A percentile compares a stretch with the other conserved stretches of the same genome.
Conservation (phyloP, 306 rosid genomes). For the Acacia confusa region DNA sequence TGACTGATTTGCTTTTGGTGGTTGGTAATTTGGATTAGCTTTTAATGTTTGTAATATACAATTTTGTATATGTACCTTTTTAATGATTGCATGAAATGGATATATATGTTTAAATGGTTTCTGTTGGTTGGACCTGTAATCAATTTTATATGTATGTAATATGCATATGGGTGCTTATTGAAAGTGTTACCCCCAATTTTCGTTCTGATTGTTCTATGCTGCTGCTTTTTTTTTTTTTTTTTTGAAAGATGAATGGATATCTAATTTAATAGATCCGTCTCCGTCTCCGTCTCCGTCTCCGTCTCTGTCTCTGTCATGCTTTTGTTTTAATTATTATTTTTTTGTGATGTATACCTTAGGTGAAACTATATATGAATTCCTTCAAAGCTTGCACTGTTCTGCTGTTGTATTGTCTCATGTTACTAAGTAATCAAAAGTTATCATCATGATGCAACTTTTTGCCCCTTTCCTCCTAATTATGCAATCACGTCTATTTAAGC, state of each 20-base stretch:
- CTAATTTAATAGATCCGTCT: neutral
- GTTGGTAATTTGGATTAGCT: too few species aligned
- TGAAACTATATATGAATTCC: slow-evolving; percentile 26
- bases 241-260: neutral
- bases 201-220: neutral
- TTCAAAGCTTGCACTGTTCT: slow-evolving; percentile 8
- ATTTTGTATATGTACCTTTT: too few species aligned
- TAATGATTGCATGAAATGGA: too few species aligned
- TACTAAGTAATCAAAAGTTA: neutral
- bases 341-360: neutral
- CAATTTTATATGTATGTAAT: too few species aligned
- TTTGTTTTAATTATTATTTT: too few species aligned
- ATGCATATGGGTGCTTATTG: too few species aligned
- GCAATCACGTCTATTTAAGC: slow-evolving; percentile 25
- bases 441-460: slow-evolving; percentile 4
- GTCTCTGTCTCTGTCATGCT: neutral
- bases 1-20: too few species aligned
- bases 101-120: too few species aligned
- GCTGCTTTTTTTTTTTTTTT: neutral
- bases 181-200: too few species aligned
- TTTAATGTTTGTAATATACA: too few species aligned
- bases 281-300: too few species aligned
- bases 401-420: slow-evolving; percentile 9
- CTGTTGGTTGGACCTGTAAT: too few species aligned
- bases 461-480: slow-evolving; percentile 8